Percentiles rank a stretch among this genome's conserved stretches.
Evolutionary conservation across 139 green algal genomes (phyloP).

Genomic region (Tetraselmis chui): DNA sequence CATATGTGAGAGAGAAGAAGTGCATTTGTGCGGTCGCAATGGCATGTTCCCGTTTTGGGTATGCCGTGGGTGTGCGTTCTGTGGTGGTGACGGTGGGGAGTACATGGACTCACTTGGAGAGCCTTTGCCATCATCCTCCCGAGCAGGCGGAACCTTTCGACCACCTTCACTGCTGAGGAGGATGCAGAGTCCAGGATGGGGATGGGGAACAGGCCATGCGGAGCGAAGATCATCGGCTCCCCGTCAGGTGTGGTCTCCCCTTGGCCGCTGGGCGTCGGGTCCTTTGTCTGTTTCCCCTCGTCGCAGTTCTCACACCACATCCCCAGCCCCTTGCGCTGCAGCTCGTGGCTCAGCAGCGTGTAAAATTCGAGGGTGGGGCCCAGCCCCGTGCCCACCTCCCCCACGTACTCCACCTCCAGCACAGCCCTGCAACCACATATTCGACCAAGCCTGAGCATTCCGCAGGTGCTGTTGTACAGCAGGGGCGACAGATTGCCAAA

Average conservation of each 20-base stretch:
- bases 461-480: too few species aligned
- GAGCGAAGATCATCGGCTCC: constrained; percentile 42
- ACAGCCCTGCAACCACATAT: constrained; percentile 27
- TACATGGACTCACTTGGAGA: constrained; percentile 68
- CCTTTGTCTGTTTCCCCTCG: constrained; percentile 10
- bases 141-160: constrained; percentile 78
- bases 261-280: neutral
- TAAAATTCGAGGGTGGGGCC: constrained; percentile 98
- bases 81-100: too few species aligned
- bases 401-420: constrained; percentile 90
- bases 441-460: too few species aligned
- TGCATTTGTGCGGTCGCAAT: too few species aligned
- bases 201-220: constrained; percentile 80
- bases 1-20: too few species aligned
- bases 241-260: constrained; percentile 3
- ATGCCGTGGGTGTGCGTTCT: too few species aligned
- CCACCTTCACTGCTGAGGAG: constrained; percentile 12
- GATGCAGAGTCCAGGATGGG: constrained; percentile 25
- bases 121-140: constrained; percentile 83
- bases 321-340: constrained; percentile 64
- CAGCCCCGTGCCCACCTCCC: constrained; percentile 72
- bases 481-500: constrained; percentile 48
- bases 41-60: too few species aligned
- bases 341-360: constrained; percentile 87
- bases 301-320: constrained; percentile 78